Evolutionary conservation across 176 grass and related monocot species (phyloP).

Genomic region (Aegilops longissima): DNA sequence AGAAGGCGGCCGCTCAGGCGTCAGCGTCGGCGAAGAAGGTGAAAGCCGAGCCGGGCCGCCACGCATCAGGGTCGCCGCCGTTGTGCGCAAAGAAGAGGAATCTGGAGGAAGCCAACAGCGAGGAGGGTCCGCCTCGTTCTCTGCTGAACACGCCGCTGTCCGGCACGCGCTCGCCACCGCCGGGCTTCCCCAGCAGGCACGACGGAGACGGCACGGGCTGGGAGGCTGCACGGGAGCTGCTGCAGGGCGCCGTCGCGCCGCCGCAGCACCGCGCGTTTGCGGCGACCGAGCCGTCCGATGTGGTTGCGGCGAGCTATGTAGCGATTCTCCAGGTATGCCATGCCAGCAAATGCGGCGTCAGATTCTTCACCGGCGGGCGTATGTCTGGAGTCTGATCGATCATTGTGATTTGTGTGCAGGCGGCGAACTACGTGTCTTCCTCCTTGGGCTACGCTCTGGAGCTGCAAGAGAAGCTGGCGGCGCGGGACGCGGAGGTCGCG

Average conservation of each 20-base stretch:
- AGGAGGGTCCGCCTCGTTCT: neutral
- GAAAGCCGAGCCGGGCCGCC: neutral
- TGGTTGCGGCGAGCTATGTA: neutral
- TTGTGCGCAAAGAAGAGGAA: neutral
- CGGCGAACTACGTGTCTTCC: neutral
- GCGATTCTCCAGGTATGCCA: neutral
- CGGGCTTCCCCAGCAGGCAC: neutral
- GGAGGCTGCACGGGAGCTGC: neutral
- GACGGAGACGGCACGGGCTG: neutral
- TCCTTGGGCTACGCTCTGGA: neutral
- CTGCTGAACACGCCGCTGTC: neutral
- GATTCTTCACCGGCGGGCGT: neutral
- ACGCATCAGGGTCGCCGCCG: neutral
- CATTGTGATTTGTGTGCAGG: neutral
- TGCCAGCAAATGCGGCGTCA: rapidly evolving
- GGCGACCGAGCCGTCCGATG: neutral
- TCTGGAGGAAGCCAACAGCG: neutral
- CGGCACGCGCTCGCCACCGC: neutral
- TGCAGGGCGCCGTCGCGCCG: neutral
- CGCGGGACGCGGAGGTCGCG: neutral
- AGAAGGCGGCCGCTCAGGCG: neutral
- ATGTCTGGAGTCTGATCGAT: neutral
- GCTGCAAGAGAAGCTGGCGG: neutral
- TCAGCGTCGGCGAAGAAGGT: neutral
- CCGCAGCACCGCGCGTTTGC: neutral